Evolutionary conservation across 2,329 filamentous ascomycete species (phyloP), one percentile per base, ranked within the genome.

Genomic region (Penicillium brasilianum): DNA sequence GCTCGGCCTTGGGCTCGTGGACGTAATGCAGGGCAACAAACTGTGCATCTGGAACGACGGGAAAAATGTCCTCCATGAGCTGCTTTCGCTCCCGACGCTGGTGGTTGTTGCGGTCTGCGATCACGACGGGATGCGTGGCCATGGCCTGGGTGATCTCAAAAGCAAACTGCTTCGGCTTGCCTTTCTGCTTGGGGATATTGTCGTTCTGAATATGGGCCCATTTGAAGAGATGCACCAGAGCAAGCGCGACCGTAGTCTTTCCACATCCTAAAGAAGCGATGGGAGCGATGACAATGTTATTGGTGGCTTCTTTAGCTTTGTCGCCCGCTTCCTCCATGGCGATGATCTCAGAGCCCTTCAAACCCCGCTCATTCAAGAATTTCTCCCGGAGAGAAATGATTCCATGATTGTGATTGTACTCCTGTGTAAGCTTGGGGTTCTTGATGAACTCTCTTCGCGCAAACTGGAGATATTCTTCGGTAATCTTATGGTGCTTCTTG

Each of bases 171-270:
- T 89, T 87, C 3, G 92, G 90, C 37, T 94, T 90, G 58, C 85
- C 85, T 67, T 82, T 84, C 74, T 90, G 90, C 64, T 88, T 92
- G 55, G 88, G 87, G 61, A 99, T 95, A 73, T 99, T 96, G 80
- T 99, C 95, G 74, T 99, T 99, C 74, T 99, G 95, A 52, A 97
- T 83, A 74, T 97, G 93, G 16, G 92, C 94, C 91, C 93, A 98
- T 57, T 84, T 87, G 67, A 98, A 97, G 0, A 99, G 84, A 71
- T 92, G 89, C 4, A 85, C 85, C 20, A 99, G 81, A 2, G 91
- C 93, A 53, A 96, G 78, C 3, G 91, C 93, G 53, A 99, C 81
- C 0, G 95, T 99, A 0, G 95, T 99, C 83, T 99, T 99, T 58
- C 95, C 95, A 73, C 95, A 99, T 10, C 95, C 95, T 57, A 99